Conservation (phyloP, 2,329 filamentous ascomycete genomes). For the Trichoderma oligosporum region DNA sequence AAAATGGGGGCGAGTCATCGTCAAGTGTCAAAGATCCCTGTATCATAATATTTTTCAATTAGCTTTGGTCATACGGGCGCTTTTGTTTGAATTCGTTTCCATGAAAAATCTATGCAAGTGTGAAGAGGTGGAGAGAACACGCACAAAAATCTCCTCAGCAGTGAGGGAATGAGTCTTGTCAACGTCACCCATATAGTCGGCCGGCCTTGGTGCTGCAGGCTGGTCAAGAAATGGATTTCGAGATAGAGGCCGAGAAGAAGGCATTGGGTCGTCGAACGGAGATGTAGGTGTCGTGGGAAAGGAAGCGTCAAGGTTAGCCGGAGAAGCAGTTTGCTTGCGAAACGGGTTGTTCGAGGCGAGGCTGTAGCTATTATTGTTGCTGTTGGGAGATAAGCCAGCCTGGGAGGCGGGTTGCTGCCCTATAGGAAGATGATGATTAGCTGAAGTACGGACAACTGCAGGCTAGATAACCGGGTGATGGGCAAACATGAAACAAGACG, state of each 20-base stretch:
- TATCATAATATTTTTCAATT: slow-evolving; percentile 25
- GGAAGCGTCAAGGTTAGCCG: slow-evolving; percentile 37
- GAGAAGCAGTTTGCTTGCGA: slow-evolving; percentile 66
- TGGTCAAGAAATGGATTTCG: slow-evolving; percentile 73
- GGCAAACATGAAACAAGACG: slow-evolving; percentile 26
- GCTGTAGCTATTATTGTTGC: slow-evolving; percentile 21
- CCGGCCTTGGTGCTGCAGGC: slow-evolving; percentile 39
- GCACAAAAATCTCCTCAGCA: slow-evolving; percentile 72
- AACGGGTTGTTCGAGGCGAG: slow-evolving; percentile 81
- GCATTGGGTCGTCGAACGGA: slow-evolving; percentile 54
- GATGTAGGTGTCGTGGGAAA: slow-evolving; percentile 45
- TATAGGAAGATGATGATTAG: slow-evolving; percentile 21
- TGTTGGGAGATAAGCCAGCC: slow-evolving; percentile 54
- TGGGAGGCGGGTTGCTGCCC: slow-evolving; percentile 22
- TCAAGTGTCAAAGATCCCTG: slow-evolving; percentile 67
- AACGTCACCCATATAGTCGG: slow-evolving; percentile 49
- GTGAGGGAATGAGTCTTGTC: slow-evolving; percentile 47
- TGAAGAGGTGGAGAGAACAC: slow-evolving; percentile 40
- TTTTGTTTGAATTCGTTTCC: not conserved
- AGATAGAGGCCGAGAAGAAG: slow-evolving; percentile 58
- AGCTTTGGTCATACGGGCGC: not conserved
- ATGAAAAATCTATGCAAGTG: no score
- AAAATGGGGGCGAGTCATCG: slow-evolving; percentile 50
- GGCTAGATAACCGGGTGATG: slow-evolving; percentile 17
- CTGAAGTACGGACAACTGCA: slow-evolving; percentile 9